These are phyloP conservation scores for Actinomortierella wolfii DNA, from an alignment of 371 early-diverging fungal genomes.

Conservation along the genomic window DNA sequence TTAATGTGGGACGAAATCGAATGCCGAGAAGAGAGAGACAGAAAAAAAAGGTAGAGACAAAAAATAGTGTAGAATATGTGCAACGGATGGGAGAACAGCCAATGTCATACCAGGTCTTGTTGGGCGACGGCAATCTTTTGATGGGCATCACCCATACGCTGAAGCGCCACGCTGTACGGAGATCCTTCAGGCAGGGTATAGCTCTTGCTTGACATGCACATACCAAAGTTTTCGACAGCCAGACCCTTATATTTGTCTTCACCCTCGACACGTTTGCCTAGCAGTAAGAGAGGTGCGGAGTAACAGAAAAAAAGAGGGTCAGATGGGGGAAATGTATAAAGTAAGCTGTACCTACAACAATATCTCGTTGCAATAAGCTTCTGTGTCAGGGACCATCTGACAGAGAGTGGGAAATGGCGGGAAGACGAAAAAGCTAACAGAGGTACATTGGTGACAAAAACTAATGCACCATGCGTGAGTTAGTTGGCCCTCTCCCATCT, in stretches of 20 bases:
- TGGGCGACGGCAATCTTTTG: conserved; percentile 65
- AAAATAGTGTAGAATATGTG: neutral
- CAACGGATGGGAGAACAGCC: neutral
- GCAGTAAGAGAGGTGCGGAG: conserved; percentile 5
- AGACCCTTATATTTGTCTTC: conserved; percentile 66
- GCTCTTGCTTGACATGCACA: conserved; percentile 63
- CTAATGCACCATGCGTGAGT: no score
- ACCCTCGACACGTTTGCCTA: conserved; percentile 60
- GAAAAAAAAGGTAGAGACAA: neutral
- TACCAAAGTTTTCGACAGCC: conserved; percentile 67
- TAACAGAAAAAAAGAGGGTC: no score
- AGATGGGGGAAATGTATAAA: no score
- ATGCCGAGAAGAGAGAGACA: conserved; percentile 29
- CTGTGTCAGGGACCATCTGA: no score
- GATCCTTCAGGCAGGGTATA: conserved; percentile 61
- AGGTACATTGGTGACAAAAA: no score
- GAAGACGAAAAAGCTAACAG: no score
- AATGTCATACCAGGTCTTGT: conserved; percentile 48
- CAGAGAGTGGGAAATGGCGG: no score
- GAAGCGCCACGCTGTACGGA: conserved; percentile 54
- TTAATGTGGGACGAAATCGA: conserved; percentile 1
- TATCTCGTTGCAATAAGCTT: no score
- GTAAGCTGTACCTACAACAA: no score
- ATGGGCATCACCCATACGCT: conserved; percentile 66
- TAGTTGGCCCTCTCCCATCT: no score